Base-by-base conservation (phyloP, 139 green algal species). In the Protoeuglena noctilucae region DNA sequence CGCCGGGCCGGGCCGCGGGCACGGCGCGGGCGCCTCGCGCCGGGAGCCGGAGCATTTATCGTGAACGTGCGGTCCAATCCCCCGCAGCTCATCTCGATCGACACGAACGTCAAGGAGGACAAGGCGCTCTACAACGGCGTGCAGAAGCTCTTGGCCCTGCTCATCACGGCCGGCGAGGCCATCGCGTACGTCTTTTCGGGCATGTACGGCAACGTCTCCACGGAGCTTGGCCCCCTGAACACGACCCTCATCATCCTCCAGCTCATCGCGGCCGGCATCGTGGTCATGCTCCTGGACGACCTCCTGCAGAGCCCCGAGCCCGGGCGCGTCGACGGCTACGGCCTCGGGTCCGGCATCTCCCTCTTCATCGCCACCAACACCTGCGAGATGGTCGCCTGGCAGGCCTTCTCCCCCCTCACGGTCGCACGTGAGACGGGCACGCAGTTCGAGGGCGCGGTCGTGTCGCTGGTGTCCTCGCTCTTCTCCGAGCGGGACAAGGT, bases 341-440 rank as follows among this genome's bases (percentile, higher is more conserved):
- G 92, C 50, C 72, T 99, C 23, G 92, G 92, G 27, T 94, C 81
- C 19, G 92, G 87, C 50, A 99, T 97, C 61, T 96, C 87, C 19
- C 85, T 99, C 31, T 99, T 99, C 81, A 99, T 99, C 57, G 92
- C 92, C 60, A 98, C 92, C 58, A 99, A 99, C 80, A 96, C 97
- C 65, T 99, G 92, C 74, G 92, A 99, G 69, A 85, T 59, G 58
- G 97, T 99, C 71, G 90, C 98, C 74, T 99, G 92, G 92, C 97
- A 98, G 77, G 86, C 92, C 6, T 98, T 98, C 81, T 82, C 74
- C 74, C 53, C 77, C 2, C 91, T 84, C 67, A 89, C 85, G 39
- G 70, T 94, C 41, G 79, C 80, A 58, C 69, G 52, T 31, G 79
- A 83, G 0, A 72, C 82, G 6, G 92, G 90, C 40, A 67, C 85